Evolutionary conservation across 768 basidiomycete species (phyloP).

Genomic region (Lentinula lateritia): DNA sequence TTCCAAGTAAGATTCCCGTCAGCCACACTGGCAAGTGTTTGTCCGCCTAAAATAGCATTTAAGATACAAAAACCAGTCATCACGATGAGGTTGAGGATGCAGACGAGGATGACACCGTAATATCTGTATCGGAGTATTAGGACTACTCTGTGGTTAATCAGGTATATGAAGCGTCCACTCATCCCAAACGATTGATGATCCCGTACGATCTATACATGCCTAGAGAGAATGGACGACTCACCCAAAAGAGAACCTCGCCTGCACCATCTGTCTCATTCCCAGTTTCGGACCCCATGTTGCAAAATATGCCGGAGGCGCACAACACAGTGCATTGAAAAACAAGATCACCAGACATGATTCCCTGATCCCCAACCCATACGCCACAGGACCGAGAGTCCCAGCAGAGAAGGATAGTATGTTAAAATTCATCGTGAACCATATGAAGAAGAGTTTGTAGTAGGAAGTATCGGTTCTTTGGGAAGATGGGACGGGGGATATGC

Average conservation of each 20-base stretch:
- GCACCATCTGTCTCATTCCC: slow-evolving; percentile 84
- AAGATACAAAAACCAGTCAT: slow-evolving; percentile 69
- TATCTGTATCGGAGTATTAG: slow-evolving; percentile 28
- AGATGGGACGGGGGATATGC: slow-evolving; percentile 33
- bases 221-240: slow-evolving; percentile 9
- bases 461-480: slow-evolving; percentile 36
- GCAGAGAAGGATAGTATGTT: slow-evolving; percentile 44
- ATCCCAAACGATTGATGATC: too few relatives aligned
- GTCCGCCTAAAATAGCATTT: slow-evolving; percentile 68
- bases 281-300: slow-evolving; percentile 77
- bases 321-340: slow-evolving; percentile 41
- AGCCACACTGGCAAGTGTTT: slow-evolving; percentile 37
- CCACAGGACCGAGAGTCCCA: slow-evolving; percentile 38
- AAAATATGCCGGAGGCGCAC: slow-evolving; percentile 38
- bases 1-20: slow-evolving; percentile 37
- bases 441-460: slow-evolving; percentile 45
- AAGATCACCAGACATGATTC: slow-evolving; percentile 40
- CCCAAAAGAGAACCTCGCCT: slow-evolving; percentile 43
- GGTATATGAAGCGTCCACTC: too few relatives aligned
- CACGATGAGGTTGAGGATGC: slow-evolving; percentile 55
- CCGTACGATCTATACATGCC: not conserved
- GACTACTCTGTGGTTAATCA: too few relatives aligned
- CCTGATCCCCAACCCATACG: slow-evolving; percentile 34
- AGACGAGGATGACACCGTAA: slow-evolving; percentile 58
- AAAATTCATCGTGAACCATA: slow-evolving; percentile 47